These are phyloP conservation scores for Microthlaspi erraticum DNA, from an alignment of 345 rosid species.

Conservation along the genomic window DNA sequence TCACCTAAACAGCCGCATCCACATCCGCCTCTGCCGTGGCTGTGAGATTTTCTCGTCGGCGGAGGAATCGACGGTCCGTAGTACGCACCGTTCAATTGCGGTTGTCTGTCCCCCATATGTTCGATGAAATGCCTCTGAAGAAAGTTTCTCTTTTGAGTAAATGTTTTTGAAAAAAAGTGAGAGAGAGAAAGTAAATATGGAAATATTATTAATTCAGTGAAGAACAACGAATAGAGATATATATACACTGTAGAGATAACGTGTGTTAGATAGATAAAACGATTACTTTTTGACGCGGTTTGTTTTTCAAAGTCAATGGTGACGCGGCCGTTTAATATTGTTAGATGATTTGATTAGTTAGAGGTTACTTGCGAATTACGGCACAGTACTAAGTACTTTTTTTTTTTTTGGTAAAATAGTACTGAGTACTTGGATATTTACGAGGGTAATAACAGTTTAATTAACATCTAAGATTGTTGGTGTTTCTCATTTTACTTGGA, in stretches of 20 bases:
- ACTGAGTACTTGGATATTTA: slow-evolving; percentile 23
- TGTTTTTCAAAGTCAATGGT: slow-evolving; percentile 36
- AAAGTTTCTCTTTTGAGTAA: slow-evolving; percentile 1
- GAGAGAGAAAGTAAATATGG: neutral
- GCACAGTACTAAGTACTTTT: too few species aligned
- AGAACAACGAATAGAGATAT: neutral
- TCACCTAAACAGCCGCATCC: slow-evolving; percentile 44
- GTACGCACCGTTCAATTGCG: slow-evolving; percentile 64
- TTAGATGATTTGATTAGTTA: slow-evolving; percentile 20
- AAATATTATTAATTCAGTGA: neutral
- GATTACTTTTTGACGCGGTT: slow-evolving; percentile 44
- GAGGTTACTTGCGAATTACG: slow-evolving; percentile 26
- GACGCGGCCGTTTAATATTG: slow-evolving; percentile 14
- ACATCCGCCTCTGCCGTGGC: slow-evolving; percentile 49
- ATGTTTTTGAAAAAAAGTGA: neutral
- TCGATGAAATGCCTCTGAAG: slow-evolving; percentile 16
- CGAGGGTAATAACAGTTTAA: neutral
- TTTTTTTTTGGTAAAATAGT: too few species aligned
- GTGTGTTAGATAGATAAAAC: slow-evolving; percentile 34
- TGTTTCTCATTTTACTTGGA: slow-evolving; percentile 14
- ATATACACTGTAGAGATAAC: slow-evolving; percentile 30
- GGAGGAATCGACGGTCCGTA: slow-evolving; percentile 77
- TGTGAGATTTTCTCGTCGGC: slow-evolving; percentile 47
- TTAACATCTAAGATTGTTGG: neutral
- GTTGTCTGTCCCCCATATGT: slow-evolving; percentile 61